Evolutionary conservation across 192 early-diverging fungal species (phyloP), one percentile per base, ranked within the genome.

Genomic region (Piromyces sp.): DNA sequence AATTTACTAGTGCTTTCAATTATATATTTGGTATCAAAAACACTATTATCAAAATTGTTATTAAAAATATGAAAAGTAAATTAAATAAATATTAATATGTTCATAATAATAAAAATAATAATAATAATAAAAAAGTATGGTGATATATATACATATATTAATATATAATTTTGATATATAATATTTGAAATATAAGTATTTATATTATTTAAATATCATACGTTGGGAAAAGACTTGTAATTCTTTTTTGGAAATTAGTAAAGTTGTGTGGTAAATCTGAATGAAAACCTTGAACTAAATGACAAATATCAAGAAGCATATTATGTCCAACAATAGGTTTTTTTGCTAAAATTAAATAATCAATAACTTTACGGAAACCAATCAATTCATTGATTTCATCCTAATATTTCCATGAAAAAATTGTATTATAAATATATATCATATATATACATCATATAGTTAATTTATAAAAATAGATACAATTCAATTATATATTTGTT

Each of bases 311-410:
- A 36, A 95, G 89, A 30, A 93, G 88, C 86, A 94, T 92, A 86
- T 98, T 98, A 85, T 98, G 97, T 30, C 94, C 95, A 30, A 96
- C 86, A 2, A 98, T 84, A 2, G 95, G 95, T 80, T 93, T 93
- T 42, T 91, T 88, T 1, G 93, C 85, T 30, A 88, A 85, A 29
- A 89, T 86, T 30, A 96, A 89, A 38, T 90, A 79, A n/a, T 98
- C 95, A 78, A 98, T 92, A 13, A 98, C 88, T 14, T 82, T 88
- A 29, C 94, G 89, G 82, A 98, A 94, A 12, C 93, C 93, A 79
- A 88, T 84, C 58, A 92, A 85, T 22, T 86, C 83, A 3, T 88
- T 83, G 29, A 93, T 83, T 68, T 88, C 87, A 13, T 85, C 81
- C 83, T 88, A 82, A 33, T 33, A 6, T 33, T 33, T 33, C 3